A percentile compares a stretch with the other conserved stretches of the same genome.
phyloP scores from a whole-genome alignment of 2,329 filamentous ascomycete species.

The Exophiala lecanii-corni region DNA sequence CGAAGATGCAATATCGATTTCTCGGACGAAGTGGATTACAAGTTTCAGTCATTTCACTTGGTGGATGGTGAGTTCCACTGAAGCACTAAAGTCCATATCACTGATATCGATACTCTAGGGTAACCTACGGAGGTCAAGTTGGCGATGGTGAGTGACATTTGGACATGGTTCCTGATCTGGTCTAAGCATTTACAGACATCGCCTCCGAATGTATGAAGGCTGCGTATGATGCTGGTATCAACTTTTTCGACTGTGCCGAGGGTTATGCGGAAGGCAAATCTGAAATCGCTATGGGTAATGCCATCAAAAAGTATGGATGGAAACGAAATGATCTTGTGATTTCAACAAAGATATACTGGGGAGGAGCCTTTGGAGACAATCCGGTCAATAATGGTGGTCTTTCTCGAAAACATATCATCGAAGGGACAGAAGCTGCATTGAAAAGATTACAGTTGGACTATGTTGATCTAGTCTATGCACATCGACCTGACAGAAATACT shows the following conservation, averaged over 20 bases:
- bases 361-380: conserved; percentile 39
- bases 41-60: conserved; percentile 68
- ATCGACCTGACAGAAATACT: conserved; percentile 62
- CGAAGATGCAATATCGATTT: conserved; percentile 65
- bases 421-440: conserved; percentile 58
- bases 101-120: conserved; percentile 35
- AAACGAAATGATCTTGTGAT: conserved; percentile 54
- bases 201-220: conserved; percentile 45
- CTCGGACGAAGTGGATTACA: conserved; percentile 68
- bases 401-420: conserved; percentile 66
- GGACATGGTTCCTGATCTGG: too few species aligned
- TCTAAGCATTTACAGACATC: conserved; percentile 28
- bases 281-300: conserved; percentile 51
- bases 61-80: conserved; percentile 35
- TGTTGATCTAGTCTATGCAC: conserved; percentile 68
- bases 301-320: conserved; percentile 53
- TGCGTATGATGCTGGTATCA: conserved; percentile 55
- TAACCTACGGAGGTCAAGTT: conserved; percentile 71
- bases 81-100: not conserved
- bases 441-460: conserved; percentile 61
- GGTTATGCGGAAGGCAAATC: conserved; percentile 49
- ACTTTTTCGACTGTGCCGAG: conserved; percentile 53
- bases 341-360: conserved; percentile 42
- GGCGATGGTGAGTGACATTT: conserved; percentile 50
- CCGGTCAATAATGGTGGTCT: conserved; percentile 64